Evolutionary conservation across 1,284 basidiomycete genomes (phyloP), one percentile per base, ranked within the genome.

Genomic region (Sporisorium scitamineum): DNA sequence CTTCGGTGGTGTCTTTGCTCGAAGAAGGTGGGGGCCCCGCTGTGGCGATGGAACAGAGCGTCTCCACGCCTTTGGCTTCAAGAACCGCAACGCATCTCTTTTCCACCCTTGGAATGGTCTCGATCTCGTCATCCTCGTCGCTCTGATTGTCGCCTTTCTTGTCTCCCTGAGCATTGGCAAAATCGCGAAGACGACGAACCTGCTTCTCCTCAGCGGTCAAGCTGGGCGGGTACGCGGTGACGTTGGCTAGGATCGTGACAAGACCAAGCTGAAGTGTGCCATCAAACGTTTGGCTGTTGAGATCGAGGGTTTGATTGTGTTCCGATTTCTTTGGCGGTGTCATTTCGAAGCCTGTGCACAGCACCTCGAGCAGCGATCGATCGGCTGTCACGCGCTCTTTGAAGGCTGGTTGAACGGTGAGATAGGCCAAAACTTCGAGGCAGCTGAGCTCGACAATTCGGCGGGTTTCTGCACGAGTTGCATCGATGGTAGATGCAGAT

Each of bases 371-470:
- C n/a, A 80, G 48, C 5, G 47, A 22, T 2, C 32, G 5, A 18
- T 79, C 72, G 2, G 45, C 32, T 8, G 69, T 51, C 1, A 81
- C 22, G 16, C 29, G 32, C 14, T 78, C 61, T 24, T 74, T 77
- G 55, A 68, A 68, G 0, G 54, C 34, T 0, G 81, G 57, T 29
- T 70, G 61, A 5, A 75, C 60, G 9, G 74, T 71, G 31, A 84
- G 73, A 59, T 82, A 83, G 41, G 78, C 69, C 9, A 84, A 45
- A 3, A 66, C 70, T 47, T 84, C 82, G 16, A 83, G 72, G 20
- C 77, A 75, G 41, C 56, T 61, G 31, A 68, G 79, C 54, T 66
- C 56, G 6, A 51, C 32, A 5, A 29, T 22, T 13, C 64, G 63
- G 11, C 47, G 31, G 27, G 26, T 14, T 13, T 67, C 59, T 14